Percentiles rank a stretch among this genome's conserved stretches.
These are phyloP conservation scores for Fusarium subtropicale DNA, from an alignment of 2,329 filamentous ascomycete species.

Conservation along the genomic window DNA sequence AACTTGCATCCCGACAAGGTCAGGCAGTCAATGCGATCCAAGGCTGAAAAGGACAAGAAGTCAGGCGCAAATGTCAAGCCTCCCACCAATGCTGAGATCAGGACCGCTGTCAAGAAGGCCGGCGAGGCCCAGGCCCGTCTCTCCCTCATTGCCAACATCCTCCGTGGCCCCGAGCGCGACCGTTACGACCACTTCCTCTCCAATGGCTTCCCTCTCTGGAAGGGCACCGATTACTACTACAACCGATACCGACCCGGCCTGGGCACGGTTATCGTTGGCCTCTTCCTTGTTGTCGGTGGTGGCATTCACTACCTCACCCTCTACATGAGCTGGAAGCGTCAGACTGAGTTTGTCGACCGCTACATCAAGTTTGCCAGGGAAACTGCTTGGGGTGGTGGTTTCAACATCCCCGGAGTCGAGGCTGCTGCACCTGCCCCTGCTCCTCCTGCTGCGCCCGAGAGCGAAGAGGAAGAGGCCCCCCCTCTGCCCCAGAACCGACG, in stretches of 20 bases:
- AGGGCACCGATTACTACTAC: conserved; percentile 99
- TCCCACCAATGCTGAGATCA: conserved; percentile 79
- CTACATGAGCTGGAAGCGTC: conserved; percentile 87
- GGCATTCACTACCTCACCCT: conserved; percentile 88
- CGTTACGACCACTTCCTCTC: conserved; percentile 94
- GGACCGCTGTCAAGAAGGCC: conserved; percentile 82
- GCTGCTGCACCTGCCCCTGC: conserved; percentile 54
- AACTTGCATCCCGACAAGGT: conserved; percentile 95
- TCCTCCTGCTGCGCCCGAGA: conserved; percentile 58
- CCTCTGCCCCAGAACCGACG: conserved; percentile 78
- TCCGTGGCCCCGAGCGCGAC: conserved; percentile 81
- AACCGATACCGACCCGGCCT: conserved; percentile 90
- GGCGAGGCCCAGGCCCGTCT: conserved; percentile 86
- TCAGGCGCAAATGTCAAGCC: conserved; percentile 75
- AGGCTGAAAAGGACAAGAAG: conserved; percentile 68
- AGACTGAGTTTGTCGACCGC: conserved; percentile 88
- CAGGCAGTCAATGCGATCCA: conserved; percentile 81
- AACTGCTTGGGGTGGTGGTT: conserved; percentile 89
- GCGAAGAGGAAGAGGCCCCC: conserved; percentile 62
- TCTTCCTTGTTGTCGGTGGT: conserved; percentile 86
- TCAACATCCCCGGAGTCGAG: conserved; percentile 76
- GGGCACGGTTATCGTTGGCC: conserved; percentile 82
- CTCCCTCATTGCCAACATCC: conserved; percentile 85
- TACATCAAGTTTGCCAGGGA: conserved; percentile 92
- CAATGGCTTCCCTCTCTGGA: conserved; percentile 96